Conservation (phyloP, 768 basidiomycete species). For the Gymnopilus dilepis region DNA sequence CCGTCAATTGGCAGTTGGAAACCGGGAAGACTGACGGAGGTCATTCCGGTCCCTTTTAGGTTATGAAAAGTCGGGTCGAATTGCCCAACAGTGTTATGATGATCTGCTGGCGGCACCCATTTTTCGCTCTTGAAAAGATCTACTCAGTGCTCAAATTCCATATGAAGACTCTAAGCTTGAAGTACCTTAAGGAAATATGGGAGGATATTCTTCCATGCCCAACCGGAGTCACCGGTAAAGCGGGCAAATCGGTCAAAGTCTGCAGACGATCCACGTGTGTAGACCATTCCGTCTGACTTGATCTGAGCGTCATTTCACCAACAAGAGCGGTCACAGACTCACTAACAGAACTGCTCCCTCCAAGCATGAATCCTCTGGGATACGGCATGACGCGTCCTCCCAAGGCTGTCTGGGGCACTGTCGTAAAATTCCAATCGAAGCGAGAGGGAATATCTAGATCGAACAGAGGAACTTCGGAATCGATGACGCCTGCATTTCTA, state of each 20-base stretch:
- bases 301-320: no score
- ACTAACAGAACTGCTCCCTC: constrained; percentile 29
- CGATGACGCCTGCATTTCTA: constrained; percentile 10
- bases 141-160: neutral
- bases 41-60: constrained; percentile 6
- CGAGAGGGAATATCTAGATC: neutral
- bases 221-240: constrained; percentile 50
- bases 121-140: constrained; percentile 31
- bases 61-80: constrained; percentile 35
- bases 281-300: constrained; percentile 29
- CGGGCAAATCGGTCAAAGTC: constrained; percentile 61
- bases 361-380: constrained; percentile 21
- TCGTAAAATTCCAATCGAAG: constrained; percentile 14
- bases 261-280: constrained; percentile 36
- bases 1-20: constrained; percentile 16
- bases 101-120: constrained; percentile 31
- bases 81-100: constrained; percentile 35
- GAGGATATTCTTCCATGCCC: constrained; percentile 41
- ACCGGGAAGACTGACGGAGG: constrained; percentile 10
- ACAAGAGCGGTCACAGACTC: neutral
- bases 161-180: no score
- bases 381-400: neutral
- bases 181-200: constrained; percentile 31
- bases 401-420: neutral
- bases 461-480: constrained; percentile 7